These are phyloP conservation scores for Blastocystis sp. DNA, from an alignment of 352 stramenopile species.

Conservation along the genomic window DNA sequence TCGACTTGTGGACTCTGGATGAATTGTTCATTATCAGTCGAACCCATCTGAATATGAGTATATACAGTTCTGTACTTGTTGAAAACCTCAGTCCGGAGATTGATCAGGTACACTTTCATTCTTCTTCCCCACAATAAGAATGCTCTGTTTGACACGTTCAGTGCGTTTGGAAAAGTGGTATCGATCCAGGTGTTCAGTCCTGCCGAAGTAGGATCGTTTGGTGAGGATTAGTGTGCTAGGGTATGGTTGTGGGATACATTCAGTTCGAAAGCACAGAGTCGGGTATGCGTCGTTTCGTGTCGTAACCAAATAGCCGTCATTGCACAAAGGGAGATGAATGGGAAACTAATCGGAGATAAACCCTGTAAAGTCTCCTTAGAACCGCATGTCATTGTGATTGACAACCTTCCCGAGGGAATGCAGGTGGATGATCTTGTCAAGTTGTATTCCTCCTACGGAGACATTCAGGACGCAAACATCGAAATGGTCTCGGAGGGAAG, in stretches of 20 bases:
- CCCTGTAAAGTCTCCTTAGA: neutral
- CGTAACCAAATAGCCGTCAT: neutral
- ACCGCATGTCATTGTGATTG: neutral
- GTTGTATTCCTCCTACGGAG: neutral
- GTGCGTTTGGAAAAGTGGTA: neutral
- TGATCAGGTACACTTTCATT: neutral
- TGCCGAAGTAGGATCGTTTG: neutral
- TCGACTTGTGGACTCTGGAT: neutral
- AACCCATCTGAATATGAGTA: slow-evolving; percentile 17
- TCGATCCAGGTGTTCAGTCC: slow-evolving; percentile 4
- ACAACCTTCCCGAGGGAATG: neutral
- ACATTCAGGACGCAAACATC: neutral
- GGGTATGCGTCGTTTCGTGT: neutral
- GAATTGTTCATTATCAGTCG: neutral
- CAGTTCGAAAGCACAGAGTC: neutral
- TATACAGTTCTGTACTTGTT: neutral
- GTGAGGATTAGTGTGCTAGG: neutral
- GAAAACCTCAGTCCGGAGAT: neutral
- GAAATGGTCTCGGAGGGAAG: neutral
- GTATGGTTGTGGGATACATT: neutral
- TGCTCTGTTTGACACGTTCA: neutral
- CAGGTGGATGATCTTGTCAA: neutral
- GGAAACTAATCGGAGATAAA: neutral
- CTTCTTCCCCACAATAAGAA: neutral
- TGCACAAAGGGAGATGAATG: neutral